Evolutionary conservation across 139 green algal species (phyloP).

Genomic region (Ettlia oleoabundans): DNA sequence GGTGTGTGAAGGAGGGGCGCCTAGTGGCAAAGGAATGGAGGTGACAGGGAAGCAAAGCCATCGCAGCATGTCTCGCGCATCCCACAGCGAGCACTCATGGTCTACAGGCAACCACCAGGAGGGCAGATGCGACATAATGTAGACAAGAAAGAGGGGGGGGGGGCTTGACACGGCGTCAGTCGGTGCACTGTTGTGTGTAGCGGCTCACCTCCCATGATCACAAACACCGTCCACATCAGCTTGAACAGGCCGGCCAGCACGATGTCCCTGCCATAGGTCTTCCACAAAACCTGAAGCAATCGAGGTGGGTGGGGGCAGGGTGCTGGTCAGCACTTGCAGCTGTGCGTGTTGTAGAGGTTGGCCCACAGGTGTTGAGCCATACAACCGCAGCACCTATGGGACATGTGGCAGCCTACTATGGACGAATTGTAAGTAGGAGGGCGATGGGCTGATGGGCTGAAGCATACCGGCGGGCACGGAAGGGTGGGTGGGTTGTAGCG

Average conservation of each 20-base stretch:
- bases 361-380: too few species aligned
- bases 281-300: conserved; percentile 47
- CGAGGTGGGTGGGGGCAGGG: too few species aligned
- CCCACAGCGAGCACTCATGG: too few species aligned
- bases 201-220: conserved; percentile 27
- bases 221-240: conserved; percentile 48
- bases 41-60: background rate
- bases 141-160: too few species aligned
- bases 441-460: background rate
- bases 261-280: conserved; percentile 42
- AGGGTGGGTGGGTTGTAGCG: background rate
- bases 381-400: too few species aligned
- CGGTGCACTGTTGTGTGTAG: background rate
- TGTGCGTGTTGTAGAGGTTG: background rate
- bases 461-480: too few species aligned
- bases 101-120: too few species aligned
- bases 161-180: too few species aligned
- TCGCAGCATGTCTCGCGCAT: background rate
- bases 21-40: background rate
- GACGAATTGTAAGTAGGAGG: background rate
- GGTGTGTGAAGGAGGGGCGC: background rate
- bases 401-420: too few species aligned
- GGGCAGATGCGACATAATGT: too few species aligned
- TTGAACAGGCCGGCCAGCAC: conserved; percentile 52
- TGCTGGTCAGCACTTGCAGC: background rate